Base-by-base conservation (phyloP, 306 rosid species). In the Abrus pulchellus region DNA sequence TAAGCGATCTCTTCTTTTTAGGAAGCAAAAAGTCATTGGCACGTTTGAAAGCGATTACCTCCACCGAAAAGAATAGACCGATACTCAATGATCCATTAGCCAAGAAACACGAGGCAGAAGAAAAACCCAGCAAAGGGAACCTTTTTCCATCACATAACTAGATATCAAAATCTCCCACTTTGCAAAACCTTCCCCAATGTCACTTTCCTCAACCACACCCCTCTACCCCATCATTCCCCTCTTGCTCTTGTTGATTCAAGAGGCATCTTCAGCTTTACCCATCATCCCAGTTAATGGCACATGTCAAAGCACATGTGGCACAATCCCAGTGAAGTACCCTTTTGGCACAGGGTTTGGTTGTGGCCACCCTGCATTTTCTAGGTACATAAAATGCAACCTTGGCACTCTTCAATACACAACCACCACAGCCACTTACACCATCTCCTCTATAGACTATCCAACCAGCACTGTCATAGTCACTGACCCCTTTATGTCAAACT, bases 261-360 rank as follows among this genome's bases (percentile, higher is more conserved):
- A 77, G n/a, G 79, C 69, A 11, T 49, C 65, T 27, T 60, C 83
- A 3, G 43, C 61, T 10, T 9, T 38, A 27, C 86, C 84, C 62
- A 71, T 62, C 63, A 59, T 61, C 49, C 86, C 87, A 44, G 57
- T 79, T 5, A 84, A 81, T 8, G 81, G 76, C 34, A 80, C 84
- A 20, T 84, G 89, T 32, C 80, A 72, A 9, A 66, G 28, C 76
- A 76, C 76, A 1, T 89, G 88, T 59, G 90, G 90, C 9, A 47
- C 68, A 5, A 72, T 86, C 62, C 80, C 88, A 9, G 80, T 89
- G 3, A 89, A 80, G 73, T 86, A 59, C 81, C 92, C 92, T 0
- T 89, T 89, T 3, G 92, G 90, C 70, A 82, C 90, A 12, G 90
- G 80, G 0, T 84, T 82, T 34, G 92, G 90, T n/a, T 89, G 92